Evolutionary conservation across 140 eudicot species (phyloP).

Genomic region (Senecio squalidus): DNA sequence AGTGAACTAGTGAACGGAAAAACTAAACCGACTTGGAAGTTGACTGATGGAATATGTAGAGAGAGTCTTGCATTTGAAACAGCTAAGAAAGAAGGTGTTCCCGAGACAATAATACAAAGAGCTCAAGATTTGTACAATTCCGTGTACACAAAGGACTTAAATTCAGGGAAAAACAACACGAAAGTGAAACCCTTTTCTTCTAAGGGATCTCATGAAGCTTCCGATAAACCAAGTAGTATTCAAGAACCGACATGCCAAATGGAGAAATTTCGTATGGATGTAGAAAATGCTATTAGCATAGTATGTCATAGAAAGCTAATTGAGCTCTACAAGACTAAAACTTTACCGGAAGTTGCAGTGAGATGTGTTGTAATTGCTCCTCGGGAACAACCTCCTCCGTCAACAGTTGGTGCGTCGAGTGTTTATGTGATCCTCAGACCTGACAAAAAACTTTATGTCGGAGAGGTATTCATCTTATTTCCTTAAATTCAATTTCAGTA

Average conservation of each 20-base stretch:
- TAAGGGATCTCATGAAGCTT: constrained; percentile 17
- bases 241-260: constrained; percentile 11
- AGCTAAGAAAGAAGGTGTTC: constrained; percentile 84
- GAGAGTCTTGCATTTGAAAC: constrained; percentile 99
- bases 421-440: constrained; percentile 82
- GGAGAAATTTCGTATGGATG: constrained; percentile 43
- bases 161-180: constrained; percentile 9
- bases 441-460: constrained; percentile 73
- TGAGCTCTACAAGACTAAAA: constrained; percentile 37
- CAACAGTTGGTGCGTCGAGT: constrained; percentile 76
- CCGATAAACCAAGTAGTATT: constrained; percentile 10
- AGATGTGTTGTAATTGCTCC: constrained; percentile 57
- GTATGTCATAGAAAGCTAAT: constrained; percentile 42
- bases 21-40: constrained; percentile 83
- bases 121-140: constrained; percentile 75
- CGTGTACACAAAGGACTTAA: constrained; percentile 36
- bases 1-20: constrained; percentile 54
- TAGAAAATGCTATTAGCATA: constrained; percentile 40
- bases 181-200: not conserved
- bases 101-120: constrained; percentile 54
- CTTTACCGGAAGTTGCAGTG: constrained; percentile 21
- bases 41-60: constrained; percentile 80
- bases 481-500: not conserved
- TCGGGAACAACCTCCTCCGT: constrained; percentile 87
- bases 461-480: constrained; percentile 57